phyloP scores from a whole-genome alignment of 805 yeast genomes.

The Vanderwaltozyma tropicalis region DNA sequence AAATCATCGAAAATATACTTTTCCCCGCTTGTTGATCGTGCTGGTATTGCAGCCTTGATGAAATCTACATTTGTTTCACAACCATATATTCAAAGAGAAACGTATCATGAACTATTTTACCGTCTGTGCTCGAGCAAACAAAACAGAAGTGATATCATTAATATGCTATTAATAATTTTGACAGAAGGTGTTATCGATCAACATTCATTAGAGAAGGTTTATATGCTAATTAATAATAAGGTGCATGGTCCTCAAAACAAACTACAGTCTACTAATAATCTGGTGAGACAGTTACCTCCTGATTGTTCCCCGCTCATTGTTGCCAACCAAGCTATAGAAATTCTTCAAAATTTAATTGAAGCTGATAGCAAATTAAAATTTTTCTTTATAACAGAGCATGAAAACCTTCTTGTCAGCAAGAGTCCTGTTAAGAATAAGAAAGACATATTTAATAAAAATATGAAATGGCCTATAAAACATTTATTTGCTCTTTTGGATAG shows the following conservation, averaged over 20 bases:
- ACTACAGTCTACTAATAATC: constrained; percentile 2
- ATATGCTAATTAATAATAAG: constrained; percentile 42
- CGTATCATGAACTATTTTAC: constrained; percentile 53
- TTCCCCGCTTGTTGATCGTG: constrained; percentile 62
- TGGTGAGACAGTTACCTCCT: constrained; percentile 35
- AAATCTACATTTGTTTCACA: constrained; percentile 68
- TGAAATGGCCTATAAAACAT: constrained; percentile 63
- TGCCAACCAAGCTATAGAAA: constrained; percentile 69
- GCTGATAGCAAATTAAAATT: constrained; percentile 56
- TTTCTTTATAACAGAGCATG: constrained; percentile 74
- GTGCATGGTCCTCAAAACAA: constrained; percentile 29
- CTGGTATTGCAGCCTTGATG: constrained; percentile 64
- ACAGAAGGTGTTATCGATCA: constrained; percentile 66
- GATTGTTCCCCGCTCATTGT: constrained; percentile 60
- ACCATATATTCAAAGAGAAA: constrained; percentile 48
- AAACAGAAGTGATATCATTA: constrained; percentile 64
- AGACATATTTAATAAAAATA: constrained; percentile 25
- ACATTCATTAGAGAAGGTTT: constrained; percentile 50
- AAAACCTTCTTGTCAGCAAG: constrained; percentile 33
- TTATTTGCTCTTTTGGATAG: constrained; percentile 54
- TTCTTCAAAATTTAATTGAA: constrained; percentile 59
- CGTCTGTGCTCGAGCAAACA: constrained; percentile 68
- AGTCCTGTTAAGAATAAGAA: constrained; percentile 27
- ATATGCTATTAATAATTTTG: constrained; percentile 53
- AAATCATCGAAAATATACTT: constrained; percentile 34